These are phyloP conservation scores for Jackrogersella multiformis DNA, from an alignment of 495 filamentous ascomycete genomes.

Conservation along the genomic window DNA sequence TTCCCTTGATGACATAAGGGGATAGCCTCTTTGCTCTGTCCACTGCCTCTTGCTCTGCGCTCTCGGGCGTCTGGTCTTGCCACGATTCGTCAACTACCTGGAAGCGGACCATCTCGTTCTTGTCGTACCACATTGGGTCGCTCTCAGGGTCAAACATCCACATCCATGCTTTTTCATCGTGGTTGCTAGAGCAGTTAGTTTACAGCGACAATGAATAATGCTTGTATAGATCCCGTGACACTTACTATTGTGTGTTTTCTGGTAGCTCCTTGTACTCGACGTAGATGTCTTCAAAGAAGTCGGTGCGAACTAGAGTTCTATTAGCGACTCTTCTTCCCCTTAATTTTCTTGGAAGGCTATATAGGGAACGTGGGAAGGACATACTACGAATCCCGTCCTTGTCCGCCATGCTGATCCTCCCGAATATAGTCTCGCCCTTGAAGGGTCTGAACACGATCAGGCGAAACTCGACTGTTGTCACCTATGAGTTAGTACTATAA, in stretches of 20 bases:
- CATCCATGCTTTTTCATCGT: conserved; percentile 78
- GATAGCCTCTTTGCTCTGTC: conserved; percentile 60
- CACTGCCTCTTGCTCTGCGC: conserved; percentile 63
- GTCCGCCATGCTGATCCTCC: conserved; percentile 76
- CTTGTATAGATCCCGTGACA: conserved; percentile 12
- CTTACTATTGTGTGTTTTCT: conserved; percentile 78
- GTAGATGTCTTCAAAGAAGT: conserved; percentile 92
- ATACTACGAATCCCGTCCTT: conserved; percentile 78
- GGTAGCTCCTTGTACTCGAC: conserved; percentile 77
- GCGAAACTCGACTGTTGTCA: conserved; percentile 79
- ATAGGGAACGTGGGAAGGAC: conserved; percentile 31
- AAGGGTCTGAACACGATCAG: conserved; percentile 95
- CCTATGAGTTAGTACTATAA: conserved; percentile 9
- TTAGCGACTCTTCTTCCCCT: conserved; percentile 2
- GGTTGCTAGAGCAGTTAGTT: conserved; percentile 59
- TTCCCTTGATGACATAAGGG: conserved; percentile 74
- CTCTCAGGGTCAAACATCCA: conserved; percentile 75
- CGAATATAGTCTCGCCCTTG: conserved; percentile 87
- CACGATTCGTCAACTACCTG: conserved; percentile 85
- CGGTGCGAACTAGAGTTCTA: conserved; percentile 69
- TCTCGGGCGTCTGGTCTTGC: conserved; percentile 83
- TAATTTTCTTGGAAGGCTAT: not conserved
- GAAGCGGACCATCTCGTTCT: conserved; percentile 85
- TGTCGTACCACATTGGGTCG: conserved; percentile 82
- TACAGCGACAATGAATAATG: conserved; percentile 1